Evolutionary conservation across 306 rosid species (phyloP), one percentile per base, ranked within the genome.

Genomic region (Citrullus amarus): DNA sequence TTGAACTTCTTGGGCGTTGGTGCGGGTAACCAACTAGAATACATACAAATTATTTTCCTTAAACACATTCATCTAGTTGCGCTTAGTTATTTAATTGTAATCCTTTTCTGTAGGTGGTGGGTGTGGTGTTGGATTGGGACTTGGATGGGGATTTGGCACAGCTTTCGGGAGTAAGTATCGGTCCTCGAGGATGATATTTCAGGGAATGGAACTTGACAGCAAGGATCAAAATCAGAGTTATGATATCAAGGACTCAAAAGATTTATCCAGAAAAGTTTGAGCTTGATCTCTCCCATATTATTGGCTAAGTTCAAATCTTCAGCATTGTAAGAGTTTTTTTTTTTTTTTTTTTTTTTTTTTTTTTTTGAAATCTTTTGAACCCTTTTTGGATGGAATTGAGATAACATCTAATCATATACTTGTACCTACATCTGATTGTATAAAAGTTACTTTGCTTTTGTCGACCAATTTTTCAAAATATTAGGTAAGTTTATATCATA

Each of bases 141-240:
- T 95, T 79, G 99, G 98, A 80, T 95, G 99, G 97, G 99, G 99
- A 30, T 92, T 92, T 81, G 98, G 99, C 68, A 86, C 90, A 80
- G 99, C 97, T 5, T 96, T 75, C 79, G 98, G 98, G 62, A 88
- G 99, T 62, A 87, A 89, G 85, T 96, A 92, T 86, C 85, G 93
- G 72, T 79, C 93, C 54, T 91, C 98, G 18, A 83, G 88, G 76
- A 59, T 87, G 81, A 86, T 81, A 77, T 96, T 90, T 80, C 88
- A 90, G 70, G 98, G 99, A 38, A 70, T 86, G 70, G 98, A 96
- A 57, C 87, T 91, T 61, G 85, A 83, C 70, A 80, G 79, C 20
- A 86, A 84, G 85, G 90, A 88, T 78, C 81, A 73, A 48, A 73
- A 88, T 79, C 82, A 51, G 30, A 73, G 8, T 71, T 25, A 28